phyloP scores from a whole-genome alignment of 2,329 filamentous ascomycete genomes.

The Ambrosiella beaveri region DNA sequence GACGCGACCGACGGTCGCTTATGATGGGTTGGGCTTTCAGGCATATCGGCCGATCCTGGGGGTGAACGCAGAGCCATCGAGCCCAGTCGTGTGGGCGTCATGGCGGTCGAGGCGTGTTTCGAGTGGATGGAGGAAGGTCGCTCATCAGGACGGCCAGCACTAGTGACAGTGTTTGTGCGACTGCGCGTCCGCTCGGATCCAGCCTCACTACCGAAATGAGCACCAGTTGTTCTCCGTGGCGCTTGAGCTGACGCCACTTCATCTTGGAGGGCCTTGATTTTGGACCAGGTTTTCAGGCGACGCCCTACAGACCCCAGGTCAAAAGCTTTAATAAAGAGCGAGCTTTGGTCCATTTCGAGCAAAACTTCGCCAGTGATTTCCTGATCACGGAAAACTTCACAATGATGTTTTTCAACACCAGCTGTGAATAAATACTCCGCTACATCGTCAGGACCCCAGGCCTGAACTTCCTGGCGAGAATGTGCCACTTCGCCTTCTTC shows the following conservation, averaged over 20 bases:
- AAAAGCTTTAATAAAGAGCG: constrained; percentile 88
- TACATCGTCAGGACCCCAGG: constrained; percentile 67
- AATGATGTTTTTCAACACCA: constrained; percentile 77
- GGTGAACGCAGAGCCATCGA: constrained; percentile 11
- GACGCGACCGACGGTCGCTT: constrained; percentile 62
- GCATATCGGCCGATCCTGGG: constrained; percentile 15
- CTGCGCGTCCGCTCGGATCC: constrained; percentile 40
- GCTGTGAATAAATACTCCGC: constrained; percentile 74
- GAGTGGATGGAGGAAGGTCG: constrained; percentile 30
- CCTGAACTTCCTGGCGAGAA: constrained; percentile 52
- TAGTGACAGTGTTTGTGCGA: constrained; percentile 40
- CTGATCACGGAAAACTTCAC: constrained; percentile 85
- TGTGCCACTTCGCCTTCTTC: constrained; percentile 70
- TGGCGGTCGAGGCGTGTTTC: constrained; percentile 31
- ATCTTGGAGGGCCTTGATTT: constrained; percentile 80
- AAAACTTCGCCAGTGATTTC: constrained; percentile 91
- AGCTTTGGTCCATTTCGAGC: constrained; percentile 86
- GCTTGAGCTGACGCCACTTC: constrained; percentile 43
- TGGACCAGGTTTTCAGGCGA: constrained; percentile 88
- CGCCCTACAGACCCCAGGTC: constrained; percentile 82
- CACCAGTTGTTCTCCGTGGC: constrained; percentile 35
- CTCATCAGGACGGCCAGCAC: constrained; percentile 25
- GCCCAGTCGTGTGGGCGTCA: constrained; percentile 30
- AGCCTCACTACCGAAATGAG: constrained; percentile 29
- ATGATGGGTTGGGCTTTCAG: constrained; percentile 30